Base-by-base conservation (phyloP, 495 filamentous ascomycete species). In the Podospora comata region DNA sequence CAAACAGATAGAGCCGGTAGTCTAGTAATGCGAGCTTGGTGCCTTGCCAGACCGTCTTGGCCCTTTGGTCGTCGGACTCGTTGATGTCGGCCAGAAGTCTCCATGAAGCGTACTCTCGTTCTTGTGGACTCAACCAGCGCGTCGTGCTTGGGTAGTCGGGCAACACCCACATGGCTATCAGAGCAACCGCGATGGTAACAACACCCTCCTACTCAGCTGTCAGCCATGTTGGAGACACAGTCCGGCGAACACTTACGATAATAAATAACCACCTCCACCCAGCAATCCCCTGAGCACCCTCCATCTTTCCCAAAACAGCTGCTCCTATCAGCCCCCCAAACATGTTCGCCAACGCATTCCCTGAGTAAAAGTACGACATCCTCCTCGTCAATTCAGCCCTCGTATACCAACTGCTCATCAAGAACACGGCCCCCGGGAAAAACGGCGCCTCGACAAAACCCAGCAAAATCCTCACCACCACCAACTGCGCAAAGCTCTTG, bases 401-500 rank as follows among this genome's bases (percentile, higher is more conserved):
- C 0, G 78, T 84, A 56, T 86, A 85, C 82, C 82, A 86, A 39
- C 78, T 79, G 19, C 81, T 83, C 79, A 86, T 83, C 0, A 85
- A 66, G 55, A 82, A 84, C 26, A 86, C 69, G 13, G 80, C 82
- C 0, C 80, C 83, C 2, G 79, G 76, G 66, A 84, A 87, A 67
- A 85, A 86, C 0, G 84, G 82, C 0, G 86, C 84, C 72, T 87
- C 85, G 30, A 84, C 82, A 53, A 90, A 85, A 64, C 89, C 88
- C 3, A 91, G 81, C 60, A 90, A 85, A 78, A 90, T 89, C 15
- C 88, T 82, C 63, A 86, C 81, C 0, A 80, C 84, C 6, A 90
- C 74, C 28, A 90, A 78, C 11, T 86, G 84, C 19, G 78, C 75
- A 67, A 83, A 90, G 62, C 78, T 88, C 4, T 80, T 75, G 0